Evolutionary conservation across 371 early-diverging fungal genomes (phyloP).

Genomic region (Lichtheimia corymbifera): DNA sequence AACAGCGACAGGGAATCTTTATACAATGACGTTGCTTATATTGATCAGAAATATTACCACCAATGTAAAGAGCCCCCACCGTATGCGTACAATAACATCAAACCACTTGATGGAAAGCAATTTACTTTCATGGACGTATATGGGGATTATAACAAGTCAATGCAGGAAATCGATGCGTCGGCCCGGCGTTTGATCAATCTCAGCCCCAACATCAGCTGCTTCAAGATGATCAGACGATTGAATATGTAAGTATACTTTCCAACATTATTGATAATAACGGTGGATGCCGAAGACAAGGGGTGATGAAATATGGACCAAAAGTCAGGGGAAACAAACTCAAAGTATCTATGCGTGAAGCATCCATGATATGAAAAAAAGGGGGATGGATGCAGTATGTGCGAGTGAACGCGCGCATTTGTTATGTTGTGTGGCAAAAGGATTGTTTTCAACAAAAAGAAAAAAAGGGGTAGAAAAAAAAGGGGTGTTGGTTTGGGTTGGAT

Average conservation of each 20-base stretch:
- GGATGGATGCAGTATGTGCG: not conserved
- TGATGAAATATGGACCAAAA: too few relatives aligned
- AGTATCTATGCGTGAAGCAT: too few relatives aligned
- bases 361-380: not conserved
- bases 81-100: not conserved
- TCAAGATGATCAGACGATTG: conserved; percentile 18
- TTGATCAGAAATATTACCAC: conserved; percentile 43
- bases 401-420: too few relatives aligned
- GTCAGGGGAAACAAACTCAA: too few relatives aligned
- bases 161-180: conserved; percentile 22
- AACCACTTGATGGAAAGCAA: conserved; percentile 3
- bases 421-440: too few relatives aligned
- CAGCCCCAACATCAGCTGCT: conserved; percentile 23
- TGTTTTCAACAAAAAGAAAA: conserved; percentile 3
- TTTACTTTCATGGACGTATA: conserved; percentile 12
- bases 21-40: conserved; percentile 34
- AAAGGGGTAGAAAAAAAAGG: not conserved
- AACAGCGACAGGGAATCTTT: conserved; percentile 5
- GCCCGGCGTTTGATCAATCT: conserved; percentile 15
- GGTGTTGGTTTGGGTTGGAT: not conserved
- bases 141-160: conserved; percentile 9
- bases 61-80: not conserved
- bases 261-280: too few relatives aligned
- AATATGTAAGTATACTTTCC: conserved; percentile 21
- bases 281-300: too few relatives aligned